Evolutionary conservation across 1,284 basidiomycete genomes (phyloP).

Genomic region (Veloporphyrellus conicus): DNA sequence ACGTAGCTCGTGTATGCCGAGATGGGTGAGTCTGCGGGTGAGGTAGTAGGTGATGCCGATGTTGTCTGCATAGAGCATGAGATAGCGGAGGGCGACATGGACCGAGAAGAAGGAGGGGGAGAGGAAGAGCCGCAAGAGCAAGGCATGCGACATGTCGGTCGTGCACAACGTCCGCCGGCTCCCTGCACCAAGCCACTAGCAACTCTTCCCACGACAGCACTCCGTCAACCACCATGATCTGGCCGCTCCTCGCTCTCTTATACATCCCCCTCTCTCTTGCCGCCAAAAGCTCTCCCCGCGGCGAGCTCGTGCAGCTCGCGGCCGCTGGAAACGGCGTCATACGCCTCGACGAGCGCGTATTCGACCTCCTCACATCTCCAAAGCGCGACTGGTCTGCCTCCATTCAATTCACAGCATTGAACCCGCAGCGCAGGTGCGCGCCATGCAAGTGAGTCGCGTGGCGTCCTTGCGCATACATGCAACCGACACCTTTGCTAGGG

Average conservation of each 20-base stretch:
- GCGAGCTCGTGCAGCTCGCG: slow-evolving; percentile 63
- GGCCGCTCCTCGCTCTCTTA: slow-evolving; percentile 45
- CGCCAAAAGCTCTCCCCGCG: slow-evolving; percentile 38
- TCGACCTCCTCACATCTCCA: slow-evolving; percentile 69
- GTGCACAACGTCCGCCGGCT: too few relatives aligned
- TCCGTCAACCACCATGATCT: slow-evolving; percentile 35
- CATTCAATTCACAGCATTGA: slow-evolving; percentile 83
- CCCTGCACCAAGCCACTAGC: too few relatives aligned
- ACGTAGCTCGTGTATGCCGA: slow-evolving; percentile 77
- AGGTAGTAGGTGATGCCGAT: slow-evolving; percentile 97
- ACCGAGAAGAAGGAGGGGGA: slow-evolving; percentile 88
- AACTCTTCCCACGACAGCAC: slow-evolving; percentile 27
- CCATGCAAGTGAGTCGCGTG: slow-evolving; percentile 66
- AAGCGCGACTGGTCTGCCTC: slow-evolving; percentile 81
- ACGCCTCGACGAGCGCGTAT: slow-evolving; percentile 69
- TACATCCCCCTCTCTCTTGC: slow-evolving; percentile 43
- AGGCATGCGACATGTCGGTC: slow-evolving; percentile 75
- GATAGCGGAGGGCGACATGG: slow-evolving; percentile 86
- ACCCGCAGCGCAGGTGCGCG: slow-evolving; percentile 69
- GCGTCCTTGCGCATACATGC: not conserved
- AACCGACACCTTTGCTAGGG: slow-evolving; percentile 42
- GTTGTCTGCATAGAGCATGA: slow-evolving; percentile 84
- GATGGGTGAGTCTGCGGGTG: slow-evolving; percentile 73
- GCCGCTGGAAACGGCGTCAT: slow-evolving; percentile 73
- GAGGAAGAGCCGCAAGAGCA: slow-evolving; percentile 83